Conservation (phyloP, 805 yeast species). For the Sugiyamaella smithiae region DNA sequence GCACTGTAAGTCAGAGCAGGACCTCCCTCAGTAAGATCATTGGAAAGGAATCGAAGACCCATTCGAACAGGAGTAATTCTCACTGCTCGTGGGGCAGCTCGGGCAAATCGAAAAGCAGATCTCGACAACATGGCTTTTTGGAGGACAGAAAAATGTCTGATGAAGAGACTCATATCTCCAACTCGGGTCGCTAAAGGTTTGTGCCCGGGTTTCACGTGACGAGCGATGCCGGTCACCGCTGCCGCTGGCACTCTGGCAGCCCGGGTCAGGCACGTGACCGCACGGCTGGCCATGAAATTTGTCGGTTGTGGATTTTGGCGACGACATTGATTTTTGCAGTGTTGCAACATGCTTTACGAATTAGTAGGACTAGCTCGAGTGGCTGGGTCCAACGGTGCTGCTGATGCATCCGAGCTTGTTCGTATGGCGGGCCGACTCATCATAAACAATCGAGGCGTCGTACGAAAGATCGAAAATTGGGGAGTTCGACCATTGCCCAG, state of each 20-base stretch:
- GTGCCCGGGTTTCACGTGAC: no score
- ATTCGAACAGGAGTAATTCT: neutral
- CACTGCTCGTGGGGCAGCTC: conserved; percentile 3
- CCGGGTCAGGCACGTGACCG: no score
- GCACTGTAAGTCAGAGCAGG: conserved; percentile 30
- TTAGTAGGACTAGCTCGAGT: conserved; percentile 86
- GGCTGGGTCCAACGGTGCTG: conserved; percentile 47
- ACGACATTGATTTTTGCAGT: no score
- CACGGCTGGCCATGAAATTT: no score
- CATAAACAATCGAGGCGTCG: conserved; percentile 89
- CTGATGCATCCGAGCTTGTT: conserved; percentile 64
- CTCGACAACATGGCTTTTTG: conserved; percentile 8
- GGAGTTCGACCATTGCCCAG: conserved; percentile 80
- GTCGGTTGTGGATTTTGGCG: no score
- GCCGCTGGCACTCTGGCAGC: no score
- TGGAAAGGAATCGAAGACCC: conserved; percentile 29
- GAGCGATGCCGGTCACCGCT: no score
- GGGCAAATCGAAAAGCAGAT: conserved; percentile 9
- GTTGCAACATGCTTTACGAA: conserved; percentile 83
- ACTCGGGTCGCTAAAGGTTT: no score
- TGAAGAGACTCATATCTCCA: no score
- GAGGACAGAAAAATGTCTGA: conserved; percentile 2
- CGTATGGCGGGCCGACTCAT: conserved; percentile 78
- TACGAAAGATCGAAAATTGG: conserved; percentile 74
- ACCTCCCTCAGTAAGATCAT: conserved; percentile 30